A percentile compares a stretch with the other conserved stretches of the same genome.
Conservation (phyloP, 352 stramenopile species). For the Thraustotheca clavata region DNA sequence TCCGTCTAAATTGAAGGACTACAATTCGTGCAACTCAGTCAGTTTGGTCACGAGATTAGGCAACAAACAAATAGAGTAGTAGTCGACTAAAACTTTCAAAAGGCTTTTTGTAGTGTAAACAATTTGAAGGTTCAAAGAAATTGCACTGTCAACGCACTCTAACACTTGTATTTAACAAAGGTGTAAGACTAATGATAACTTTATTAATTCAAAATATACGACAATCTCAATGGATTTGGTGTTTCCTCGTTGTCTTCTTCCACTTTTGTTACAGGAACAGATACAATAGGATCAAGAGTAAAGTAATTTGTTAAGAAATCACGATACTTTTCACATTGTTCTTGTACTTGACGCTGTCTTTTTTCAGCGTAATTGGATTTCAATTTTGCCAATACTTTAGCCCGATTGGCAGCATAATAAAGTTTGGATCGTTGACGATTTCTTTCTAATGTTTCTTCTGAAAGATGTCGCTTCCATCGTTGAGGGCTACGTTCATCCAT, state of each 20-base stretch:
- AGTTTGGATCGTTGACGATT: background rate
- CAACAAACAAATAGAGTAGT: too few species aligned
- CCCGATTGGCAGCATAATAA: background rate
- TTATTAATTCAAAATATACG: conserved; percentile 1
- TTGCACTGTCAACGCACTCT: background rate
- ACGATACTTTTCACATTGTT: background rate
- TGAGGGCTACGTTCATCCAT: background rate
- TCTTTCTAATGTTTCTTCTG: background rate
- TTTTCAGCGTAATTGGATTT: background rate
- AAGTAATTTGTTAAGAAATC: background rate
- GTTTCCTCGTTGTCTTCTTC: background rate
- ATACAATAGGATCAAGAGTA: background rate
- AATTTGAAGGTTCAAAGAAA: background rate
- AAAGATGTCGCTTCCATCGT: background rate
- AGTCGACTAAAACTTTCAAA: too few species aligned
- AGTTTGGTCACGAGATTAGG: too few species aligned
- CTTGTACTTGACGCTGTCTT: background rate
- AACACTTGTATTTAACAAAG: background rate
- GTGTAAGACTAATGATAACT: background rate
- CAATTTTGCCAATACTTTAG: background rate
- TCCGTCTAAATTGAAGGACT: too few species aligned
- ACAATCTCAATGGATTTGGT: background rate
- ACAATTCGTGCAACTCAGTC: too few species aligned
- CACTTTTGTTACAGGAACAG: background rate
- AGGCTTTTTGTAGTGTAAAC: background rate